These are phyloP conservation scores for Discostella stelligeroides DNA, from an alignment of 108 stramenopile genomes.

Conservation along the genomic window DNA sequence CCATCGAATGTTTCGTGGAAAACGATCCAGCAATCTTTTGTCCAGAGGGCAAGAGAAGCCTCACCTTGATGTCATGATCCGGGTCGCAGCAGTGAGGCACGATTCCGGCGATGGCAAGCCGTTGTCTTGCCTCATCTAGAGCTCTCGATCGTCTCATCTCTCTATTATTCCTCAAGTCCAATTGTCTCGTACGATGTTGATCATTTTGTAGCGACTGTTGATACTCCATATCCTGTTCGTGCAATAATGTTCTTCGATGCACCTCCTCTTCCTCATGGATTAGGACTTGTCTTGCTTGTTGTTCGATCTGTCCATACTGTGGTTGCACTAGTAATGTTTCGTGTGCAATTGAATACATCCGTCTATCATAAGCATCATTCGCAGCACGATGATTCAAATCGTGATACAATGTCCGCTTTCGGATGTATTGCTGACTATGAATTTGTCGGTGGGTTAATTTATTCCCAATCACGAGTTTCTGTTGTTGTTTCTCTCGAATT, in stretches of 20 bases:
- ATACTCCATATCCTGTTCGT: slow-evolving; percentile 39
- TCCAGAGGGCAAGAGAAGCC: slow-evolving; percentile 38
- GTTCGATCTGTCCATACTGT: not conserved
- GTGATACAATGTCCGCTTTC: slow-evolving; percentile 1
- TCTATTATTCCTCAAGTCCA: slow-evolving; percentile 9
- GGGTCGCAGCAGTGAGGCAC: not conserved
- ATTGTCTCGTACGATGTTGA: slow-evolving; percentile 21
- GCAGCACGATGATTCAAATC: slow-evolving; percentile 30
- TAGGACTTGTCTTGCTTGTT: not conserved
- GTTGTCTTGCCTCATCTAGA: slow-evolving; percentile 10
- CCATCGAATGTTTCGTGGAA: slow-evolving; percentile 15
- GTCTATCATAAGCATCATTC: slow-evolving; percentile 24
- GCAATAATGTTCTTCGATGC: slow-evolving; percentile 33
- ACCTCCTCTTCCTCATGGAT: slow-evolving; percentile 34
- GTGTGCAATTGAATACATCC: slow-evolving; percentile 12
- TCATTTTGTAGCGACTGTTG: slow-evolving; percentile 30
- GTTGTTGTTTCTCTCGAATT: slow-evolving; percentile 34
- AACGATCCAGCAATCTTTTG: slow-evolving; percentile 25
- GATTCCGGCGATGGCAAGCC: slow-evolving; percentile 19
- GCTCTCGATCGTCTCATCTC: slow-evolving; percentile 5
- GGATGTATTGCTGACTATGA: slow-evolving; percentile 10
- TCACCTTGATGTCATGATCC: slow-evolving; percentile 7
- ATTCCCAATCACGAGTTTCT: slow-evolving; percentile 6
- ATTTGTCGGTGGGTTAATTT: slow-evolving; percentile 13
- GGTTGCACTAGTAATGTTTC: slow-evolving; percentile 12